These are phyloP conservation scores for Monilinia aucupariae DNA, from an alignment of 2,329 filamentous ascomycete species.

Conservation along the genomic window DNA sequence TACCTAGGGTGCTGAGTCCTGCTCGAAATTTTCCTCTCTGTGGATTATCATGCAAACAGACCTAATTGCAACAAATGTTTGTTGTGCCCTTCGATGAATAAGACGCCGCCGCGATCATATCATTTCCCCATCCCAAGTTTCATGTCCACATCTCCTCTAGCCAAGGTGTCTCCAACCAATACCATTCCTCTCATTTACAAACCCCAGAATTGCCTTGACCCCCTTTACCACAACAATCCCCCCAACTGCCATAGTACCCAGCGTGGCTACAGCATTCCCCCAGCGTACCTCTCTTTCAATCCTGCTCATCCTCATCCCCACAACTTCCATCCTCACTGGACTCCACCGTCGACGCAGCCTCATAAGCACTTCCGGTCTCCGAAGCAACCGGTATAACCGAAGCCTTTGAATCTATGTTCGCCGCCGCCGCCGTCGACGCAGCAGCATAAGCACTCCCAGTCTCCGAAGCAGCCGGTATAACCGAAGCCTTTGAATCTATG, in stretches of 20 bases:
- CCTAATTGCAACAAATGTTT: background rate
- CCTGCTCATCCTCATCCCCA: background rate
- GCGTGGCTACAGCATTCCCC: slow-evolving; percentile 12
- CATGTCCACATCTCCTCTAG: background rate
- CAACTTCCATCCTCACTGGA: slow-evolving; percentile 10
- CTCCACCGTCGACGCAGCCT: background rate
- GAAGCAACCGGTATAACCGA: background rate
- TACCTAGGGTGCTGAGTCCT: background rate
- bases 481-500: background rate
- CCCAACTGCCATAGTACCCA: background rate
- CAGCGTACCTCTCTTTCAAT: slow-evolving; percentile 12
- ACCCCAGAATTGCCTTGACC: slow-evolving; percentile 7
- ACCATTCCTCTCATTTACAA: slow-evolving; percentile 1
- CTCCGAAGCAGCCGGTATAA: background rate
- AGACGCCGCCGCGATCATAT: background rate
- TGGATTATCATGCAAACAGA: background rate
- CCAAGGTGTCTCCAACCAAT: background rate
- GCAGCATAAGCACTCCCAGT: background rate
- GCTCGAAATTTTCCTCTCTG: background rate
- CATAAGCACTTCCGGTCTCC: background rate
- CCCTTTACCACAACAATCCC: slow-evolving; percentile 1
- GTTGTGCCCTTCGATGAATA: background rate
- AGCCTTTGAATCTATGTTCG: background rate
- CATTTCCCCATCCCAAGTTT: background rate
- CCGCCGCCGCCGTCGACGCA: background rate